Conservation (phyloP, 495 filamentous ascomycete genomes). For the Aspergillus heteromorphus region DNA sequence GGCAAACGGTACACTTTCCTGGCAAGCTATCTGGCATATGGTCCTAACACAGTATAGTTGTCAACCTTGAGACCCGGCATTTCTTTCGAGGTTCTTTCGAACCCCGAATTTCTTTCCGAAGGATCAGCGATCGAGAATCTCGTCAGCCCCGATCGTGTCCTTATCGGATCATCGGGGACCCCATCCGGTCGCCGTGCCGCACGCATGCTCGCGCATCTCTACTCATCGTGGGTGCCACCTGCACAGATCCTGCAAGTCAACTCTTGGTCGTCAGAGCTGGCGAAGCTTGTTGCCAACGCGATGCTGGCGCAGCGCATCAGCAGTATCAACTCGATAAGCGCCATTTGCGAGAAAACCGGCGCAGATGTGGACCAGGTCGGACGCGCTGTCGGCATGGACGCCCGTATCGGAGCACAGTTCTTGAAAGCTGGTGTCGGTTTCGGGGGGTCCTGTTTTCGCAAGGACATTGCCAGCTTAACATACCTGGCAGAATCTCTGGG, state of each 20-base stretch:
- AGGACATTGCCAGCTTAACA: constrained; percentile 71
- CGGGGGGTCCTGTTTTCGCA: constrained; percentile 79
- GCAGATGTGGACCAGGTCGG: constrained; percentile 71
- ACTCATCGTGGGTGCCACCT: constrained; percentile 65
- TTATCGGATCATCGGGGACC: constrained; percentile 66
- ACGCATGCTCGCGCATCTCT: constrained; percentile 55
- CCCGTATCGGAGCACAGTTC: constrained; percentile 66
- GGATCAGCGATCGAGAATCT: constrained; percentile 71
- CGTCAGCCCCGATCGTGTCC: constrained; percentile 65
- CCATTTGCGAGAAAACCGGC: constrained; percentile 74
- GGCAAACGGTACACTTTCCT: constrained; percentile 56
- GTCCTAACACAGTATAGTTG: constrained; percentile 24
- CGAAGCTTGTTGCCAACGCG: constrained; percentile 76
- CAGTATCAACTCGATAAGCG: constrained; percentile 76
- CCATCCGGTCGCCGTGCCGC: constrained; percentile 56
- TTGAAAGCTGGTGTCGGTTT: constrained; percentile 75
- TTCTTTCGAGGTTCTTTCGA: constrained; percentile 72
- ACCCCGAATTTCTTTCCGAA: constrained; percentile 79
- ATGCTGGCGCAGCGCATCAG: constrained; percentile 80
- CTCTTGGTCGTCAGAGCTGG: constrained; percentile 73
- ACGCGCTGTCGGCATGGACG: constrained; percentile 63
- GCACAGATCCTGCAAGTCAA: constrained; percentile 66
- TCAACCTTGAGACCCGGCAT: constrained; percentile 52
- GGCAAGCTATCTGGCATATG: constrained; percentile 6
- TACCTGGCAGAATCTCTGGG: constrained; percentile 68